These are phyloP conservation scores for Solanum clarkiae DNA, from an alignment of 257 asterid genomes.

Conservation along the genomic window DNA sequence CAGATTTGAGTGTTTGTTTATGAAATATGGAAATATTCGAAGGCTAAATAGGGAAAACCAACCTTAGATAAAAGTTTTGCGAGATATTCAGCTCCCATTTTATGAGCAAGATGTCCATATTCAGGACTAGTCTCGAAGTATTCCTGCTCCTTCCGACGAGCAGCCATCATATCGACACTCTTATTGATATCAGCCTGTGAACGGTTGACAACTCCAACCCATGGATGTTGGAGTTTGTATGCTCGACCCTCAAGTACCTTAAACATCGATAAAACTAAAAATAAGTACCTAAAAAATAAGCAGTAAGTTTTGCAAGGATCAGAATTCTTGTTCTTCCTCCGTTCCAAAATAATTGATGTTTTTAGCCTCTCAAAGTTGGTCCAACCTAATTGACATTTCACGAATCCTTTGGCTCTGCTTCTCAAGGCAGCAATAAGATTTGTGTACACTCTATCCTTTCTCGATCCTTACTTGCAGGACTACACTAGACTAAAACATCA, in stretches of 20 bases:
- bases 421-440: too few relatives aligned
- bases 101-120: constrained; percentile 81
- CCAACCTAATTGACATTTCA: too few relatives aligned
- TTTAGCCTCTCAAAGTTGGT: too few relatives aligned
- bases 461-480: too few relatives aligned
- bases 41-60: background rate
- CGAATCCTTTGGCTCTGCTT: too few relatives aligned
- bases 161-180: constrained; percentile 74
- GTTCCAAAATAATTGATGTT: too few relatives aligned
- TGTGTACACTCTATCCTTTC: too few relatives aligned
- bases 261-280: constrained; percentile 8
- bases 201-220: constrained; percentile 97
- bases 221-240: constrained; percentile 86
- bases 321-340: background rate
- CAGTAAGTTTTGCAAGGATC: background rate
- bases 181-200: constrained; percentile 96
- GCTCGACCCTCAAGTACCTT: constrained; percentile 95
- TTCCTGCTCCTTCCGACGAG: constrained; percentile 82
- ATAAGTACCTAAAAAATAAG: background rate
- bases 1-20: background rate
- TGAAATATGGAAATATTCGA: background rate
- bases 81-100: constrained; percentile 93
- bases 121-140: constrained; percentile 92
- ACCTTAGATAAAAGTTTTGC: constrained; percentile 87
- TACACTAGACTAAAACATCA: too few relatives aligned